Conservation (phyloP, 176 grass and related monocot genomes). For the Musa itinerans region DNA sequence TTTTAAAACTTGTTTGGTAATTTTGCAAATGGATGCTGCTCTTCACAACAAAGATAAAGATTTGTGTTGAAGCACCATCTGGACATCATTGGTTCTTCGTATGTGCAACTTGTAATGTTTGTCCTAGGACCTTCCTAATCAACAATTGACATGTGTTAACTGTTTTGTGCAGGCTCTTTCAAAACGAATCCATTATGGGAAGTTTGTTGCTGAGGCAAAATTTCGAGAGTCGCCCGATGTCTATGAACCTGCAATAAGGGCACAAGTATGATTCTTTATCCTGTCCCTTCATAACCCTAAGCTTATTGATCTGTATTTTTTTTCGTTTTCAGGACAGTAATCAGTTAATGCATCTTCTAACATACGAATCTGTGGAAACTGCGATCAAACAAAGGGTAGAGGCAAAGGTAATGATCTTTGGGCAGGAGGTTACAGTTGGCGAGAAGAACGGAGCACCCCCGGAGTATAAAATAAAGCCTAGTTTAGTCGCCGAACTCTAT, state of each 20-base stretch:
- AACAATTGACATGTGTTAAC: not conserved
- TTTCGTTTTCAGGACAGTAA: conserved; percentile 37
- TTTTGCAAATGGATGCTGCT: too few species aligned
- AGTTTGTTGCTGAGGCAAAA: conserved; percentile 90
- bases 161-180: conserved; percentile 50
- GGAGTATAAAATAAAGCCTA: conserved; percentile 60
- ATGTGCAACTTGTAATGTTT: too few species aligned
- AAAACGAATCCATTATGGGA: conserved; percentile 89
- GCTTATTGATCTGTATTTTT: not conserved
- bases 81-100: too few species aligned
- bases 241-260: conserved; percentile 56
- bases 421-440: conserved; percentile 50
- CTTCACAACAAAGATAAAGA: too few species aligned
- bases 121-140: not conserved
- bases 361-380: conserved; percentile 48
- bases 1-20: too few species aligned
- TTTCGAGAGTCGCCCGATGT: conserved; percentile 48
- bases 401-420: conserved; percentile 57
- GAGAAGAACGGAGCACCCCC: conserved; percentile 19
- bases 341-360: conserved; percentile 56
- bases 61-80: too few species aligned
- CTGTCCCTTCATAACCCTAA: not conserved
- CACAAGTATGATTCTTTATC: conserved; percentile 24
- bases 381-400: conserved; percentile 50
- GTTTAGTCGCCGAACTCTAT: conserved; percentile 62